These are phyloP conservation scores for Tulasnella sp. DNA, from an alignment of 768 basidiomycete genomes.

Conservation along the genomic window DNA sequence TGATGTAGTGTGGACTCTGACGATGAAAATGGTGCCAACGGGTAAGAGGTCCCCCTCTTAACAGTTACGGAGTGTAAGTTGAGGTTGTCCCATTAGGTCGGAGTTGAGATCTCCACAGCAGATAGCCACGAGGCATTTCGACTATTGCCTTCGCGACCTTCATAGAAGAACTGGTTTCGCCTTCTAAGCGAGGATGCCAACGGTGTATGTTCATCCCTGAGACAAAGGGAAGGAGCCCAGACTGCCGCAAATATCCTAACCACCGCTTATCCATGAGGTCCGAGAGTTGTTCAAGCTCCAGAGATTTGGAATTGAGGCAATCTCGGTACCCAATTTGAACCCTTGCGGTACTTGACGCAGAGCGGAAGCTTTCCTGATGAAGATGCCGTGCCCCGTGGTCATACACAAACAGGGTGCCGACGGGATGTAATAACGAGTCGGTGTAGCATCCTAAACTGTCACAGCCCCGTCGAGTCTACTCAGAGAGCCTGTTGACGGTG, in stretches of 20 bases:
- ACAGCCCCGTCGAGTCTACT: neutral
- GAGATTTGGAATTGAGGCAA: neutral
- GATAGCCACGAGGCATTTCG: neutral
- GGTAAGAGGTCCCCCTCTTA: neutral
- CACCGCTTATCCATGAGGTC: neutral
- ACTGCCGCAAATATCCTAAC: neutral
- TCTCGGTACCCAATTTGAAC: neutral
- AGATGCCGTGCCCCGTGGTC: neutral
- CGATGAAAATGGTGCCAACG: neutral
- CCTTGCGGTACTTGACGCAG: neutral
- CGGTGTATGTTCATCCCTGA: neutral
- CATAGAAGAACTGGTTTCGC: neutral
- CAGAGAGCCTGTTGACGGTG: neutral
- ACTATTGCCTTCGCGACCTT: neutral
- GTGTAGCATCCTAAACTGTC: neutral
- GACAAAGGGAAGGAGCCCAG: neutral
- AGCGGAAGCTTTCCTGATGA: neutral
- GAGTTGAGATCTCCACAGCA: neutral
- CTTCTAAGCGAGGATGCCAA: neutral
- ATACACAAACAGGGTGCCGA: neutral
- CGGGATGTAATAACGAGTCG: neutral
- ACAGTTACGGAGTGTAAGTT: neutral
- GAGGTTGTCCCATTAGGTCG: neutral
- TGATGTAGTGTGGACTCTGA: neutral
- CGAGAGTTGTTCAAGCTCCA: neutral